Base-by-base conservation (phyloP, 1,284 basidiomycete genomes). In the Singerocomus inundabilis region DNA sequence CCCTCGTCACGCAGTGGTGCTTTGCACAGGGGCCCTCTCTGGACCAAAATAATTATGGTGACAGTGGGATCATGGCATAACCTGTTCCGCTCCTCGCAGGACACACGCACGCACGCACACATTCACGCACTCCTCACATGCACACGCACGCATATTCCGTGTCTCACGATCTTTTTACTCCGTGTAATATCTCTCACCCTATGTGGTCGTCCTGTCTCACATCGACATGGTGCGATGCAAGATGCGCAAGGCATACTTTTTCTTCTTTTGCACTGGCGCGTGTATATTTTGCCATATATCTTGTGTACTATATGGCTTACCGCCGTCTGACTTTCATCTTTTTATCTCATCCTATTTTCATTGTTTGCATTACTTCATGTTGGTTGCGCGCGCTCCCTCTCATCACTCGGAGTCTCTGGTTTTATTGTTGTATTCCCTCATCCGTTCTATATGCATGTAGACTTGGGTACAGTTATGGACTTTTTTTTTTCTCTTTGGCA, bases 1-100 rank as follows among this genome's bases (percentile, higher is more conserved):
- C 82, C 31, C 77, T 87, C 52, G 76, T 87, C 46, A 62, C 72
- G 49, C 78, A 84, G 62, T 87, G 85, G 85, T 87, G 85, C 64
- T 87, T 87, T 62, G 82, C 82, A 21, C 75, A 78, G 55, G 72
- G 64, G 8, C 48, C 66, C 5, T 41, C 66, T 0, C 36, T 46
- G 18, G 36, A n/a, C 7, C 45, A 55, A 29, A 34, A 39, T 36
- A 18, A n/a, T 4, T 55, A 53, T 44, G 44, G 46, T n/a, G 51
- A 49, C 6, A 46, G 44, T 3, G 57, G 49, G 8, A 55, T 66
- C 35, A 41, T 64, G 49, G 51, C 52, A 6, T 67, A 26, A 64
- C n/a, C 4, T 6, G 6, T 24, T 6, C n/a, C n/a, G 1, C 28
- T 35, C 18, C 11, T 12, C n/a, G 16, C n/a, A 8, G 26, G n/a